phyloP scores from a whole-genome alignment of 257 asterid species.

The Primulina eburnea region DNA sequence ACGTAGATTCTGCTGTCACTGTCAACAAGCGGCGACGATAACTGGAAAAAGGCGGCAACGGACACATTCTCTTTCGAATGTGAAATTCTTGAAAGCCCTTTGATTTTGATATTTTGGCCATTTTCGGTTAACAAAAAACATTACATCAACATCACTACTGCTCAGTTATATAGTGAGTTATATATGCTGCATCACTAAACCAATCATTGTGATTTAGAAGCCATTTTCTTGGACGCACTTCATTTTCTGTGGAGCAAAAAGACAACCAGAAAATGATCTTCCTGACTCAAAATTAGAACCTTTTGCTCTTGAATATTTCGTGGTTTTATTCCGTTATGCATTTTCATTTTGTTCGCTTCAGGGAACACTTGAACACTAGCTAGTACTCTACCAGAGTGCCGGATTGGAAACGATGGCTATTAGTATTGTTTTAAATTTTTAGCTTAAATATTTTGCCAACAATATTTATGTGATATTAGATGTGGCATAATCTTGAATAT shows the following conservation, averaged over 20 bases:
- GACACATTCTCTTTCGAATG: not conserved
- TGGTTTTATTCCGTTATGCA: no score
- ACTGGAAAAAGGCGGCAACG: not conserved
- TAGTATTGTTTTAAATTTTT: no score
- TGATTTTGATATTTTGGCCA: conserved; percentile 24
- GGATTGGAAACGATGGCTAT: no score
- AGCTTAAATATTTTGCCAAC: no score
- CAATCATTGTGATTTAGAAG: not conserved
- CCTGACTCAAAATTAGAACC: no score
- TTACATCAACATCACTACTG: conserved; percentile 29
- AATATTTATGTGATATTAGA: no score
- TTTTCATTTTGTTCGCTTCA: no score
- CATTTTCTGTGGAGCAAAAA: not conserved
- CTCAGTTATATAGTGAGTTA: not conserved
- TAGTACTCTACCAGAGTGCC: no score
- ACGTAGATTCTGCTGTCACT: conserved; percentile 27
- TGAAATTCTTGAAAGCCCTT: conserved; percentile 7
- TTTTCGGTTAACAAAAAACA: conserved; percentile 22
- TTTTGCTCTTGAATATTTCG: no score
- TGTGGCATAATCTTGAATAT: no score
- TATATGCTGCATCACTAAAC: conserved; percentile 6
- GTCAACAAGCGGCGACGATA: conserved; percentile 15
- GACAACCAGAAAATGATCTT: not conserved
- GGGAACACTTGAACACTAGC: no score
- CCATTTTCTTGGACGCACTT: not conserved